Evolutionary conservation across 441 rosid species (phyloP).

Genomic region (Croton setiger): DNA sequence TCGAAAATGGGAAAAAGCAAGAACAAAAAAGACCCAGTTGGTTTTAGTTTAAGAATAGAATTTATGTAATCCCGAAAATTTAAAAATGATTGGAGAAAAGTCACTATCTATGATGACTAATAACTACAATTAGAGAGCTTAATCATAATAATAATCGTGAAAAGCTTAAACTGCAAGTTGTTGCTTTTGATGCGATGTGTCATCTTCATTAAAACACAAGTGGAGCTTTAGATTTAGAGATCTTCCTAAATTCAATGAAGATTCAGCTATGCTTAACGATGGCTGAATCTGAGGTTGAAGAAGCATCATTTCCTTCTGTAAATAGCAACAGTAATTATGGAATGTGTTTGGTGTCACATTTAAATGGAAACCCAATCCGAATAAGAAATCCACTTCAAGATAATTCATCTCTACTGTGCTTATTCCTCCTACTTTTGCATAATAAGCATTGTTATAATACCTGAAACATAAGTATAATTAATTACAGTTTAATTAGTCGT

Average conservation of each 20-base stretch:
- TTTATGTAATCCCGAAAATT: constrained; percentile 14
- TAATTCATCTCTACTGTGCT: constrained; percentile 72
- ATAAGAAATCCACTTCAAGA: constrained; percentile 81
- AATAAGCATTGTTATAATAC: constrained; percentile 82
- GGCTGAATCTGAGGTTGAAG: constrained; percentile 30
- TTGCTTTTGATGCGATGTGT: constrained; percentile 62
- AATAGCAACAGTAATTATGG: constrained; percentile 53
- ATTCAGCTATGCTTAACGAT: constrained; percentile 26
- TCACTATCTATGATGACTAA: constrained; percentile 28
- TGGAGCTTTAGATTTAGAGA: constrained; percentile 35
- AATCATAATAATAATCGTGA: background rate
- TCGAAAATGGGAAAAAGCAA: background rate
- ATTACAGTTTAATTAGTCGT: background rate
- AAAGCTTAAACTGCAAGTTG: constrained; percentile 52
- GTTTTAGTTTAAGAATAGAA: constrained; percentile 20
- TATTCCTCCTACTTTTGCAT: constrained; percentile 89
- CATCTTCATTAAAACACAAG: constrained; percentile 58
- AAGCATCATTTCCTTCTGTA: constrained; percentile 68
- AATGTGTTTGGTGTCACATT: constrained; percentile 76
- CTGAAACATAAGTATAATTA: constrained; percentile 32
- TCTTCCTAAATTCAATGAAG: constrained; percentile 31
- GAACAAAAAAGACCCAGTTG: too few relatives aligned
- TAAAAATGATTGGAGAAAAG: constrained; percentile 6
- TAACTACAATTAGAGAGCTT: constrained; percentile 20
- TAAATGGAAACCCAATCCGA: constrained; percentile 80